Conservation (phyloP, 768 basidiomycete species). For the Strobilomyces echinocephalus region DNA sequence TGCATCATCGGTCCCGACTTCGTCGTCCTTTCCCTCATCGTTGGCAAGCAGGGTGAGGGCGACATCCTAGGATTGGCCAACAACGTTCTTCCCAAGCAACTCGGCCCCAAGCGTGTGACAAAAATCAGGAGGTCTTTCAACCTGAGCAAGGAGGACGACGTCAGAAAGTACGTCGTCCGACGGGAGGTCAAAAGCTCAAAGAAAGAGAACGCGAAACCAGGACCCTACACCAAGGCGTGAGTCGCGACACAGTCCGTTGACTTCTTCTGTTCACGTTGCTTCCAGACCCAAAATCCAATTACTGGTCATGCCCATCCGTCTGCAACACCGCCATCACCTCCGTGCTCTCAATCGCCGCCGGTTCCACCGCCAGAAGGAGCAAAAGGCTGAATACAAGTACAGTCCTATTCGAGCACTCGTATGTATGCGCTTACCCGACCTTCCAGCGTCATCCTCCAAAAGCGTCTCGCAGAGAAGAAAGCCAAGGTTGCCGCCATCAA, state of each 20-base stretch:
- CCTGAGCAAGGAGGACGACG: slow-evolving; percentile 95
- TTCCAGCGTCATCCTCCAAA: slow-evolving; percentile 66
- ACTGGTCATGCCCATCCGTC: slow-evolving; percentile 89
- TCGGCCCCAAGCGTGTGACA: slow-evolving; percentile 95
- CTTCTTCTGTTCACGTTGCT: neutral
- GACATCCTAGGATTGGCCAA: slow-evolving; percentile 93
- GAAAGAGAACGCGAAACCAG: slow-evolving; percentile 87
- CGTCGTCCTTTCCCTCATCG: slow-evolving; percentile 86
- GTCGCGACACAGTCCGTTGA: slow-evolving; percentile 28
- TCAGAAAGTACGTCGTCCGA: slow-evolving; percentile 93
- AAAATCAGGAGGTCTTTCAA: slow-evolving; percentile 96
- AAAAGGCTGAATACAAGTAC: slow-evolving; percentile 90
- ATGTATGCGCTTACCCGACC: neutral
- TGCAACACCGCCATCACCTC: slow-evolving; percentile 94
- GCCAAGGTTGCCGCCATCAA: slow-evolving; percentile 84
- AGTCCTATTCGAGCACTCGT: slow-evolving; percentile 16
- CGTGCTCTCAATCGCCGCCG: slow-evolving; percentile 82
- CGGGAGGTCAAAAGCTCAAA: slow-evolving; percentile 85
- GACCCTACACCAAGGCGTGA: slow-evolving; percentile 95
- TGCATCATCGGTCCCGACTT: slow-evolving; percentile 98
- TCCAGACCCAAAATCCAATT: slow-evolving; percentile 92
- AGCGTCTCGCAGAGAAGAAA: slow-evolving; percentile 94
- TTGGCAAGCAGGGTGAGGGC: slow-evolving; percentile 92
- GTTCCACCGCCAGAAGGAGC: slow-evolving; percentile 90
- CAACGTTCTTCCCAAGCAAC: slow-evolving; percentile 85